Conservation (phyloP, 352 stramenopile species). For the Elongisporangium prolatum region DNA sequence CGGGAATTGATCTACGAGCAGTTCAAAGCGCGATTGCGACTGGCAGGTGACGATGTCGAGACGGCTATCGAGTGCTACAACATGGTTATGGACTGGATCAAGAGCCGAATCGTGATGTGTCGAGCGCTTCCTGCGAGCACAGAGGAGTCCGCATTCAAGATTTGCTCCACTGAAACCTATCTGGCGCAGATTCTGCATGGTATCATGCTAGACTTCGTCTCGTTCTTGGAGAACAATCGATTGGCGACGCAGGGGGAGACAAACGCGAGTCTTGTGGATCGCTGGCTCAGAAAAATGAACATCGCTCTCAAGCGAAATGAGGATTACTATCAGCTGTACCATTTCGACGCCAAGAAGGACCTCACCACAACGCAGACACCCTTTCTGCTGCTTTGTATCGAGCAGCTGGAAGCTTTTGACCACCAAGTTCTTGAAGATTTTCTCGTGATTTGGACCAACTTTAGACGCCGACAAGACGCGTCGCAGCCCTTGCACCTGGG, state of each 20-base stretch:
- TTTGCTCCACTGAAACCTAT: conserved; percentile 35
- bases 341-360: conserved; percentile 4
- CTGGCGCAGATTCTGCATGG: conserved; percentile 47
- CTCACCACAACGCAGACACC: conserved; percentile 13
- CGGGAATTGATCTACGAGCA: conserved; percentile 24
- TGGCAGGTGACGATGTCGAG: conserved; percentile 3
- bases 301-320: conserved; percentile 15
- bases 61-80: conserved; percentile 26
- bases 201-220: conserved; percentile 24
- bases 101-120: conserved; percentile 24
- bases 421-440: conserved; percentile 62
- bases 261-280: neutral
- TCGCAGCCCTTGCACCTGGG: conserved; percentile 29
- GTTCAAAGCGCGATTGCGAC: conserved; percentile 12
- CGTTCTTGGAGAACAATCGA: conserved; percentile 6
- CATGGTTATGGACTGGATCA: conserved; percentile 40
- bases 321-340: conserved; percentile 28
- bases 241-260: neutral
- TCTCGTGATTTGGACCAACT: conserved; percentile 66
- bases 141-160: conserved; percentile 8
- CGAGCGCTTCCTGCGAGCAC: conserved; percentile 2
- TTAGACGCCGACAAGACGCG: conserved; percentile 10
- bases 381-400: conserved; percentile 69
- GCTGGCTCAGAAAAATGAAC: neutral
- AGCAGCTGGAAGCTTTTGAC: conserved; percentile 64